Base-by-base conservation (phyloP, 306 rosid genomes). In the Prunus padus region DNA sequence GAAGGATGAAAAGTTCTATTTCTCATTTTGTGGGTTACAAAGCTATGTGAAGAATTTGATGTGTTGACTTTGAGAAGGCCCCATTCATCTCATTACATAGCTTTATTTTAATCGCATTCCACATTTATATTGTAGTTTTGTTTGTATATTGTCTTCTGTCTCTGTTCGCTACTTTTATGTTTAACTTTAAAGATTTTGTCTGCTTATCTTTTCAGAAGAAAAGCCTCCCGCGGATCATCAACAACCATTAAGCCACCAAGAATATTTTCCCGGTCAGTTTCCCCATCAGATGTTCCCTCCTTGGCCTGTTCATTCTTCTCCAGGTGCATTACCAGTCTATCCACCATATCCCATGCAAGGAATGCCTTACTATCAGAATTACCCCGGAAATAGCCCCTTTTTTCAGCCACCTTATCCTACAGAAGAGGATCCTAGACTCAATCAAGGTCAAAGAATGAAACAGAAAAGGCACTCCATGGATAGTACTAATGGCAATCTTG, bases 291-390 rank as follows among this genome's bases (percentile, higher is more conserved):
- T 96, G 91, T 90, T 72, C 70, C 92, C 98, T 81, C 90, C 96
- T 51, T 96, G 99, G 99, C 98, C 97, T 74, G 70, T 92, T 80
- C 95, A 92, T 84, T 88, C 96, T 86, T 88, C 97, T 42, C 90
- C 93, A 1, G 96, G 98, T 42, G 60, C 92, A 42, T 25, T 88
- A 8, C 99, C 99, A 4, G 89, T 83, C 78, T 92, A 74, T 88
- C 98, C 74, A 69, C 86, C 93, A 74, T 96, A 88, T 86, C 91
- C 97, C 47, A 86, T 94, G 85, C 98, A 91, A 77, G 99, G 99
- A 81, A 90, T 96, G 83, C 98, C 98, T 70, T 96, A 90, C 83
- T 96, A 88, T 82, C 98, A 82, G 76, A 69, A 87, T 71, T 90
- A 88, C 84, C 93, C 90, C 3, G 99, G 96, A 77, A 81, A 85